phyloP scores from a whole-genome alignment of 352 stramenopile genomes.

The Globisporangium rhizosaccharum region DNA sequence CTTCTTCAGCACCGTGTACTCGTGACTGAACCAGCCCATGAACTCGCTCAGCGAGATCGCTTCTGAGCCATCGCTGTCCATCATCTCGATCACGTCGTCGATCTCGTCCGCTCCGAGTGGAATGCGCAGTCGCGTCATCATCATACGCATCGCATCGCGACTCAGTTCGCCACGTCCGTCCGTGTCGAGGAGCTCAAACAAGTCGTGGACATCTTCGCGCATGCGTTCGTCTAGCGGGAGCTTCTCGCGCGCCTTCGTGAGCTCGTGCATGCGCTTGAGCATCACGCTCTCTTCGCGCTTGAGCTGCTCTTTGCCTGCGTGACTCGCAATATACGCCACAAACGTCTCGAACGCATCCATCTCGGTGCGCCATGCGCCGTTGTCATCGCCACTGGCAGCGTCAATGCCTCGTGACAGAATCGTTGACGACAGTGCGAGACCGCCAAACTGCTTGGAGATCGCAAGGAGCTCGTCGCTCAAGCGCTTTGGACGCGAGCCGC shows the following conservation, averaged over 20 bases:
- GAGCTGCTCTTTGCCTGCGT: conserved; percentile 41
- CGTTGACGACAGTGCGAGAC: conserved; percentile 6
- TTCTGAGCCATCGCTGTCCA: conserved; percentile 67
- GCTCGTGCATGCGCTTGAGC: conserved; percentile 22
- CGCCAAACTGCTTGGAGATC: conserved; percentile 36
- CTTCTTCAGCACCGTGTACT: conserved; percentile 44
- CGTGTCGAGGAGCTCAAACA: conserved; percentile 72
- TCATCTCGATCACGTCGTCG: conserved; percentile 73
- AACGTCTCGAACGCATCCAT: conserved; percentile 63
- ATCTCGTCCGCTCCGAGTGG: conserved; percentile 45
- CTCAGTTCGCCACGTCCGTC: conserved; percentile 42
- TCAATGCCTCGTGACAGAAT: background rate
- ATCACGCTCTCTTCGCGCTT: conserved; percentile 46
- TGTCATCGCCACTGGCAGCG: background rate
- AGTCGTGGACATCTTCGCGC: conserved; percentile 46
- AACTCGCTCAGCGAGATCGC: conserved; percentile 68
- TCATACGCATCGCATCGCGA: conserved; percentile 31
- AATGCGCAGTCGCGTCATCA: conserved; percentile 56
- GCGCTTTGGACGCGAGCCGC: conserved; percentile 28
- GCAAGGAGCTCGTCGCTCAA: conserved; percentile 44
- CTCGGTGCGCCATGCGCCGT: conserved; percentile 28
- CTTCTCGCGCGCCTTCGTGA: conserved; percentile 35
- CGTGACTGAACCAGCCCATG: conserved; percentile 55
- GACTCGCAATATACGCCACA: conserved; percentile 42
- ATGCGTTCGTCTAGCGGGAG: conserved; percentile 33